Evolutionary conservation across 129 eudicot genomes (phyloP).

Genomic region (Pulicaria dysenterica): DNA sequence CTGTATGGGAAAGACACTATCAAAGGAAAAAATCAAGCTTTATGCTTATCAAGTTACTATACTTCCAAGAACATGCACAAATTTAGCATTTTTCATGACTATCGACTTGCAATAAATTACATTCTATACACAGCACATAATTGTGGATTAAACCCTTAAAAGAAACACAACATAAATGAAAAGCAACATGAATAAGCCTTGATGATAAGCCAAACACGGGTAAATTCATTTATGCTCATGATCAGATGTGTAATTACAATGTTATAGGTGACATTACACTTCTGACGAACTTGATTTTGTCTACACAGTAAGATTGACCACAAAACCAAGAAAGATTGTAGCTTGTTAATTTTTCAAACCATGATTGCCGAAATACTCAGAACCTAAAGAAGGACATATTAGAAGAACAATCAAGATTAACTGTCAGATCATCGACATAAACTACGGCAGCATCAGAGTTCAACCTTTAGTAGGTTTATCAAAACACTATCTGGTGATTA

Average conservation of each 20-base stretch:
- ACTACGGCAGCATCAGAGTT: not conserved
- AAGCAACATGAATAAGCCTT: not conserved
- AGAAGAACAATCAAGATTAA: not conserved
- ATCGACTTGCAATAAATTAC: not conserved
- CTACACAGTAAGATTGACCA: slow-evolving; percentile 13
- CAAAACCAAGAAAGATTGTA: not conserved
- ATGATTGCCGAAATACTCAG: not conserved
- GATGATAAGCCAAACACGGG: not conserved
- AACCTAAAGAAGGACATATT: slow-evolving; percentile 1
- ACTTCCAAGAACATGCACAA: not conserved
- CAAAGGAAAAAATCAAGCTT: not conserved
- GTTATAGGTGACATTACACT: not conserved
- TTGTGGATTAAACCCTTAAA: not conserved
- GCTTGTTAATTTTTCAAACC: not conserved
- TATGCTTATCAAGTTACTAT: not conserved
- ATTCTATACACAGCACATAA: not conserved
- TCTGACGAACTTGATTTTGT: not conserved
- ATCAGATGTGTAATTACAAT: not conserved
- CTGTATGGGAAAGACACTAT: not conserved
- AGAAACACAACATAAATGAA: not conserved
- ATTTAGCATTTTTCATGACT: not conserved
- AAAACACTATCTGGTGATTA: not conserved
- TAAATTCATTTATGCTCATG: not conserved
- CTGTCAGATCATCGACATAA: slow-evolving; percentile 11
- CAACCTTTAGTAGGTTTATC: not conserved